Evolutionary conservation across 306 rosid species (phyloP), one percentile per base, ranked within the genome.

Genomic region (Luffa aegyptiaca): DNA sequence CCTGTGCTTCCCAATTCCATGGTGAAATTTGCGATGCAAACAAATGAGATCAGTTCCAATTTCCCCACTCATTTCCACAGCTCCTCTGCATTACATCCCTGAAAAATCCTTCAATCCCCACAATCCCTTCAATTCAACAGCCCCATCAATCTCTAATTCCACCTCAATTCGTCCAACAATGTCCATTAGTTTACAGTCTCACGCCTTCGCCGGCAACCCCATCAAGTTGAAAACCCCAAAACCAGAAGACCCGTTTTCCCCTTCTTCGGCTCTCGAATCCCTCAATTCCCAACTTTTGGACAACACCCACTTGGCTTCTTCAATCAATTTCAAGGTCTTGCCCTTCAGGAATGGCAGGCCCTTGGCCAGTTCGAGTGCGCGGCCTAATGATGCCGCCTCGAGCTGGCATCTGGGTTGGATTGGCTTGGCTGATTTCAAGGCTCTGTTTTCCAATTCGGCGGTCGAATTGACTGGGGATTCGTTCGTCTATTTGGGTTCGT

Each of bases 331-430:
- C 80, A 88, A 86, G 93, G 92, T 94, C 2, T 81, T 94, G 57
- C 97, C 95, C 31, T 92, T 94, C 82, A 80, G 86, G 66, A 91
- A 84, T 51, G 96, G 98, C 17, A 35, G 42, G 31, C 82, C 96
- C 1, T 77, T 91, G 75, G 96, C 92, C 17, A 86, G 92, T 16
- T 84, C 92, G 9, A 7, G 78, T 0, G 71, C 53, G 45, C 89
- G 81, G 2, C 16, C 77, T 39, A 71, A 61, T 26, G 87, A 76
- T 56, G 81, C 81, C 11, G 33, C 75, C 49, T 88, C 93, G 20
- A 81, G 53, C 80, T 95, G 97, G 97, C 81, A 79, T 79, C 89
- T 95, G 88, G 93, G 96, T 71, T 95, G 98, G 98, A 74, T 91
- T 52, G 74, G 69, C 18, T 85, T 95, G 87, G 82, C 78, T 18